Evolutionary conservation across 495 filamentous ascomycete genomes (phyloP).

Genomic region (Penicillium herquei): DNA sequence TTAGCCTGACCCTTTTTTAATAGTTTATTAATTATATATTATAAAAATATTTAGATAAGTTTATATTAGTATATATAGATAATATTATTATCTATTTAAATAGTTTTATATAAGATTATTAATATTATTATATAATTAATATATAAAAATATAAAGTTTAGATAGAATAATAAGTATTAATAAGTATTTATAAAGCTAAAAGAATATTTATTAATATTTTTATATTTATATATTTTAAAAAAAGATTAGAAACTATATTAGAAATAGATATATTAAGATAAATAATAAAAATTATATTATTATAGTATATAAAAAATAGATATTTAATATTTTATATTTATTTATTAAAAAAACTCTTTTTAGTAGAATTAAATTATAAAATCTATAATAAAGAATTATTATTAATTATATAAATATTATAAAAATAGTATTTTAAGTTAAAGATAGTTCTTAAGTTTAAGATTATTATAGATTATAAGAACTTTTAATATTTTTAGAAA

Average conservation of each 20-base stretch:
- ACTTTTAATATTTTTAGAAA: background rate
- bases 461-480: background rate
- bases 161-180: conserved; percentile 4
- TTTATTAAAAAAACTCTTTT: background rate
- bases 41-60: background rate
- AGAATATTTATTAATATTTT: conserved; percentile 13
- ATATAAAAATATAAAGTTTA: no score
- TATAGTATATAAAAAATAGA: background rate
- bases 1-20: no score
- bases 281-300: background rate
- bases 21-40: conserved; percentile 1
- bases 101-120: background rate
- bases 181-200: background rate
- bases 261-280: background rate
- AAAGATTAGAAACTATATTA: background rate
- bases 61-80: background rate
- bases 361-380: background rate
- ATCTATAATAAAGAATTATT: background rate
- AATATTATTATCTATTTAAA: background rate
- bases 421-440: background rate
- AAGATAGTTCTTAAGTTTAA: background rate
- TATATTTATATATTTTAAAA: background rate
- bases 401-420: background rate
- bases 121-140: conserved; percentile 14
- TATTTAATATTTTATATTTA: background rate